Conservation (phyloP, 768 basidiomycete genomes). For the Epithele typhae region DNA sequence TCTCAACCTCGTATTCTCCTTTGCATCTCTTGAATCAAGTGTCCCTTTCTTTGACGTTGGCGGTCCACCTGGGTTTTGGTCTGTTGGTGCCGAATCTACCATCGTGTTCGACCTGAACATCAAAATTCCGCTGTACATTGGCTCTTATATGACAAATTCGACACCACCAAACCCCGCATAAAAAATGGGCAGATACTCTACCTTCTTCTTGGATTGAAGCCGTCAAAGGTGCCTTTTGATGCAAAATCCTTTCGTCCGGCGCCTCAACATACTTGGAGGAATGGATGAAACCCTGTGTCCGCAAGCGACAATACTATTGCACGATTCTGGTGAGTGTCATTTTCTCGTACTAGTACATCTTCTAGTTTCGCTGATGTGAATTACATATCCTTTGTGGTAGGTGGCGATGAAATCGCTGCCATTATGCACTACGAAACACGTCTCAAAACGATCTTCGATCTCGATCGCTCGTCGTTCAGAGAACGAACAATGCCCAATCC, state of each 20-base stretch:
- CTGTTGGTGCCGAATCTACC: constrained; percentile 31
- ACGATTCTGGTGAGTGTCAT: constrained; percentile 21
- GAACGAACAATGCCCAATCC: neutral
- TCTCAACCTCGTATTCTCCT: constrained; percentile 31
- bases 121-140: constrained; percentile 26
- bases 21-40: constrained; percentile 27
- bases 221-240: constrained; percentile 4
- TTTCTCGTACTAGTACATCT: too few relatives aligned
- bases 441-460: constrained; percentile 10
- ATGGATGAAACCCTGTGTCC: constrained; percentile 12
- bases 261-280: constrained; percentile 6
- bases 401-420: constrained; percentile 29
- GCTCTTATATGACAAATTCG: constrained; percentile 31
- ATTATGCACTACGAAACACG: constrained; percentile 20
- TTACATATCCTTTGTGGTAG: too few relatives aligned
- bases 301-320: constrained; percentile 13
- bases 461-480: constrained; percentile 16
- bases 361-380: too few relatives aligned
- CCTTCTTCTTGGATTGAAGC: constrained; percentile 11
- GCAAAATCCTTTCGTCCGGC: constrained; percentile 12
- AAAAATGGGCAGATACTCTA: neutral
- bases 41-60: constrained; percentile 21
- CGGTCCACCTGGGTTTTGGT: constrained; percentile 15
- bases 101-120: constrained; percentile 27
- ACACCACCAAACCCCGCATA: neutral